phyloP scores from a whole-genome alignment of 2,329 filamentous ascomycete species.

The Ophiostoma triangulosporum region DNA sequence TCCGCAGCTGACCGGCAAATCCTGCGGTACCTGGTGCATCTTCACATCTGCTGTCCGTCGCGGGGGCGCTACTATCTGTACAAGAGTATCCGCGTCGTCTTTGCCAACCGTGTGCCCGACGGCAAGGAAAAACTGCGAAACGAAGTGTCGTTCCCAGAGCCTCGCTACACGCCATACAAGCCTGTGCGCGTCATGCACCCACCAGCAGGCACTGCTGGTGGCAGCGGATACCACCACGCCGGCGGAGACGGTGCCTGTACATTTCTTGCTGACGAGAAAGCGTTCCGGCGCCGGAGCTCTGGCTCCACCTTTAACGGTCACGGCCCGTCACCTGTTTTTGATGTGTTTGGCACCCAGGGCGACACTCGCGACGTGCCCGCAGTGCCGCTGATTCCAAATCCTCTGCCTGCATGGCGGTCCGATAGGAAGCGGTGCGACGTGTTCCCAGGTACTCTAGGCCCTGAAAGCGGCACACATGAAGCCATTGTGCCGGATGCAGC shows the following conservation, averaged over 20 bases:
- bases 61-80: conserved; percentile 81
- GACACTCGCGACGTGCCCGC: conserved; percentile 8
- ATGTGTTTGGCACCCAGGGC: conserved; percentile 21
- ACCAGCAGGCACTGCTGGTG: conserved; percentile 11
- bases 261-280: conserved; percentile 44
- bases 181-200: conserved; percentile 41
- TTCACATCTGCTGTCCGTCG: conserved; percentile 82
- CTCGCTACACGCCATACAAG: conserved; percentile 75
- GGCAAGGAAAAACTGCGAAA: conserved; percentile 86
- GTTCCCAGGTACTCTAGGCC: too few species aligned
- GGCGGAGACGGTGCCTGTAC: conserved; percentile 28
- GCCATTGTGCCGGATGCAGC: too few species aligned
- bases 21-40: conserved; percentile 77
- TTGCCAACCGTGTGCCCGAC: conserved; percentile 90
- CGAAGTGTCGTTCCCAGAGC: conserved; percentile 80
- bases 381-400: not conserved
- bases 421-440: too few species aligned
- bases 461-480: too few species aligned
- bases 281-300: conserved; percentile 42
- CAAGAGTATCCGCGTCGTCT: conserved; percentile 85
- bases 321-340: conserved; percentile 19
- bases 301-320: conserved; percentile 29
- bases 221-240: conserved; percentile 13
- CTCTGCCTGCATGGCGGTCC: not conserved
- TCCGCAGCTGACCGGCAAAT: conserved; percentile 45